Conservation (phyloP, 2,329 filamentous ascomycete species). For the Sphaceloma murrayae region DNA sequence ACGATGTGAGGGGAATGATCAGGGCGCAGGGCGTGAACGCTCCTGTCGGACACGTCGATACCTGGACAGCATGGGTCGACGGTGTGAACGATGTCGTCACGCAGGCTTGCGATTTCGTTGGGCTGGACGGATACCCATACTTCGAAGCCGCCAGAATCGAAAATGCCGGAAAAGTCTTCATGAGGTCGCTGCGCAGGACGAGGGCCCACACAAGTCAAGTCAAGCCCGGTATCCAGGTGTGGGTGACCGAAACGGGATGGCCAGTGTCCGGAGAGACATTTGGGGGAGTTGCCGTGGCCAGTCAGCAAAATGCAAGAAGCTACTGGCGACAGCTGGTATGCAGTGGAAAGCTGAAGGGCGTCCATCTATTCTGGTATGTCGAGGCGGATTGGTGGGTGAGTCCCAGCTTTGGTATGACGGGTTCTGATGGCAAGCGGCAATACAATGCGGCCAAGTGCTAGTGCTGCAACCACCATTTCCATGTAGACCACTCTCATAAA, state of each 20-base stretch:
- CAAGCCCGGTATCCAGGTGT: conserved; percentile 60
- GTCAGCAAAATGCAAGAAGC: conserved; percentile 57
- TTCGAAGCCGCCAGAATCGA: conserved; percentile 57
- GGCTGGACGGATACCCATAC: conserved; percentile 68
- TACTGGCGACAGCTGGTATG: conserved; percentile 50
- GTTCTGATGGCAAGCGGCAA: conserved; percentile 7
- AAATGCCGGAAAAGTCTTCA: conserved; percentile 63
- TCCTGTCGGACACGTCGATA: conserved; percentile 76
- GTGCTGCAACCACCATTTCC: not conserved
- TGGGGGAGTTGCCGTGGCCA: conserved; percentile 54
- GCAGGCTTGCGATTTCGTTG: conserved; percentile 64
- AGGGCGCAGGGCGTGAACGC: conserved; percentile 37
- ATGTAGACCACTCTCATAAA: not conserved
- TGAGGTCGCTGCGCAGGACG: conserved; percentile 44
- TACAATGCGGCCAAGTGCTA: conserved; percentile 10
- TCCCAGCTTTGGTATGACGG: conserved; percentile 14
- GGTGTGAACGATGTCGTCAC: conserved; percentile 61
- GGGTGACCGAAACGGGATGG: conserved; percentile 86
- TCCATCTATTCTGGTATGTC: conserved; percentile 16
- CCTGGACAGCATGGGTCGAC: conserved; percentile 68
- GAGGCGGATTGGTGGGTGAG: conserved; percentile 14
- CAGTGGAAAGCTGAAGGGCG: conserved; percentile 7
- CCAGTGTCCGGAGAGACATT: conserved; percentile 57
- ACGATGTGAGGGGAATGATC: conserved; percentile 46
- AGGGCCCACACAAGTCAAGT: conserved; percentile 46